Conservation (phyloP, 2,329 filamentous ascomycete genomes). For the Diaporthe sp. region DNA sequence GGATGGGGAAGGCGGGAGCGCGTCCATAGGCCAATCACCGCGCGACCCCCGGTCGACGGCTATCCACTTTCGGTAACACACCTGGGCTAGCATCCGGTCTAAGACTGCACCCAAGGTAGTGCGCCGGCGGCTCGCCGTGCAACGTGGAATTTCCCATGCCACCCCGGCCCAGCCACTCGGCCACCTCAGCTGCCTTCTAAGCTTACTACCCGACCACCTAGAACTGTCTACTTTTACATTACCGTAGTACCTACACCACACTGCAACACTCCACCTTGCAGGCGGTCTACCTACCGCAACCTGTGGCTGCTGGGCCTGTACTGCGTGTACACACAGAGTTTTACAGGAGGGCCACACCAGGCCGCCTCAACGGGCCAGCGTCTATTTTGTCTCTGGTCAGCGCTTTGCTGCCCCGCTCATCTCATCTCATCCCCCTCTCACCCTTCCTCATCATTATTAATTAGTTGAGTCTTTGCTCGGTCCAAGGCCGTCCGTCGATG, state of each 20-base stretch:
- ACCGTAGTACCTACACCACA: background rate
- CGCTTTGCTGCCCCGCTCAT: conserved; percentile 27
- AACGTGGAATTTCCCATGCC: conserved; percentile 22
- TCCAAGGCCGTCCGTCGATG: background rate
- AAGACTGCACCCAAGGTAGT: background rate
- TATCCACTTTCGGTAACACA: conserved; percentile 22
- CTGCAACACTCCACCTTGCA: conserved; percentile 1
- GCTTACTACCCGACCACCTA: background rate
- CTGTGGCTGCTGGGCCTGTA: background rate
- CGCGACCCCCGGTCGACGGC: background rate
- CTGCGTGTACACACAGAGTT: background rate
- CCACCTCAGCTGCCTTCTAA: background rate
- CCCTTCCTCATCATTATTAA: background rate
- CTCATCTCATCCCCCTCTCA: conserved; percentile 6
- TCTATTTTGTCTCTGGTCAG: conserved; percentile 31
- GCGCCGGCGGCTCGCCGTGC: conserved; percentile 39
- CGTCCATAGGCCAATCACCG: background rate
- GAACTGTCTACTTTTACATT: background rate
- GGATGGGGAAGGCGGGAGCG: conserved; percentile 5
- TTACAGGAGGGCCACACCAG: conserved; percentile 30
- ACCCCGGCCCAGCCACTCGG: background rate
- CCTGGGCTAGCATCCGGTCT: background rate
- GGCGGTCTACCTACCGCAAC: background rate
- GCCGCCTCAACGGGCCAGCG: conserved; percentile 42
- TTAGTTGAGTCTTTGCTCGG: background rate